These are phyloP conservation scores for Eurotiales sp. DNA, from an alignment of 2,329 filamentous ascomycete genomes.

Conservation along the genomic window DNA sequence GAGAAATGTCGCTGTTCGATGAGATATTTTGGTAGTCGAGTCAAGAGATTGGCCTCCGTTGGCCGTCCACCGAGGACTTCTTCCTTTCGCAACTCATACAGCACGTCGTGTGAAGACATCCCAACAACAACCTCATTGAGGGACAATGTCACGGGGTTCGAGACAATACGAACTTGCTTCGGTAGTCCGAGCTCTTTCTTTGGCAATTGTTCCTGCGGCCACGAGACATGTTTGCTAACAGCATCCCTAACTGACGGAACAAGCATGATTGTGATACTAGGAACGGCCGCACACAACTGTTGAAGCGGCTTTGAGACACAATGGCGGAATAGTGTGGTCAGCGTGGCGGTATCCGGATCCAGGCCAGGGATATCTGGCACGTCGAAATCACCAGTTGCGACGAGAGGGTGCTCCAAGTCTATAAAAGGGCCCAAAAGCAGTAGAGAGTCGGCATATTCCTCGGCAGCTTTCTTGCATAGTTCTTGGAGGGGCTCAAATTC, in stretches of 20 bases:
- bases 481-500: slow-evolving; percentile 83
- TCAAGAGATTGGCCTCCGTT: slow-evolving; percentile 59
- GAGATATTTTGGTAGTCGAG: slow-evolving; percentile 69
- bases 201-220: slow-evolving; percentile 72
- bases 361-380: slow-evolving; percentile 63
- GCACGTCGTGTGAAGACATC: slow-evolving; percentile 75
- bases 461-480: slow-evolving; percentile 72
- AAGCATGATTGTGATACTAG: slow-evolving; percentile 75
- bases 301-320: slow-evolving; percentile 72
- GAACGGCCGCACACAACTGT: slow-evolving; percentile 65
- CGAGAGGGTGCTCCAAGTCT: slow-evolving; percentile 82
- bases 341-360: slow-evolving; percentile 73
- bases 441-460: slow-evolving; percentile 71
- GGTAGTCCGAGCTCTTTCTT: slow-evolving; percentile 72
- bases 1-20: slow-evolving; percentile 90
- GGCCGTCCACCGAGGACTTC: slow-evolving; percentile 61
- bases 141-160: slow-evolving; percentile 84
- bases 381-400: slow-evolving; percentile 76
- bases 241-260: slow-evolving; percentile 79
- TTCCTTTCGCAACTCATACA: slow-evolving; percentile 76
- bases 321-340: slow-evolving; percentile 78
- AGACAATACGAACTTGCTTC: slow-evolving; percentile 71
- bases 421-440: slow-evolving; percentile 84
- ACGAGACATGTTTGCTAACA: slow-evolving; percentile 78
- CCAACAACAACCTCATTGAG: slow-evolving; percentile 84